These are phyloP conservation scores for Amoeboaphelidium protococcarum DNA, from an alignment of 371 early-diverging fungal species.

Conservation along the genomic window DNA sequence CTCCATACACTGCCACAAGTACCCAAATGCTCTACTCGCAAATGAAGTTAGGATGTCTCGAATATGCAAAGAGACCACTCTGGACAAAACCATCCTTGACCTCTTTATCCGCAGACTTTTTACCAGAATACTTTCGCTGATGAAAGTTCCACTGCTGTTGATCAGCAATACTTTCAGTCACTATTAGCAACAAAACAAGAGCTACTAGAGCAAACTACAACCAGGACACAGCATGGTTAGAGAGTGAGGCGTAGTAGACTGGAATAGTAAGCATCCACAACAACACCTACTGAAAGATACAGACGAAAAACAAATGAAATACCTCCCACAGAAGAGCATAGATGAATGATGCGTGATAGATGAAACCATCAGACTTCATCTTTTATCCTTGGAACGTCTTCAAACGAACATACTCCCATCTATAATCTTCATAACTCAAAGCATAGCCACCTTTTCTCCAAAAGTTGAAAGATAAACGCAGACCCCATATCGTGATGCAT, in stretches of 20 bases:
- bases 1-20: conserved; percentile 28
- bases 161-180: conserved; percentile 42
- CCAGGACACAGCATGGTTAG: conserved; percentile 1
- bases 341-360: background rate
- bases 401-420: conserved; percentile 29
- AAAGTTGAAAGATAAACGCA: conserved; percentile 51
- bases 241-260: conserved; percentile 17
- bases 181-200: conserved; percentile 18
- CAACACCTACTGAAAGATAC: conserved; percentile 34
- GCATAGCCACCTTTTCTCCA: conserved; percentile 41
- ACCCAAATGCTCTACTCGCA: conserved; percentile 41
- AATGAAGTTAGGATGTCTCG: conserved; percentile 54
- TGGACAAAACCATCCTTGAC: conserved; percentile 35
- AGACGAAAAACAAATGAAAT: conserved; percentile 43
- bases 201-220: conserved; percentile 20
- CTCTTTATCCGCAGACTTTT: background rate
- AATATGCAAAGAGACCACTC: conserved; percentile 37
- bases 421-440: conserved; percentile 38
- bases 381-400: background rate
- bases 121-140: conserved; percentile 20
- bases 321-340: conserved; percentile 22
- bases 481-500: conserved; percentile 41
- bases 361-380: background rate
- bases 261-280: conserved; percentile 34
- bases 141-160: conserved; percentile 60